Evolutionary conservation across 768 basidiomycete genomes (phyloP), one percentile per base, ranked within the genome.

Genomic region (Pleurotus tuber-regium): DNA sequence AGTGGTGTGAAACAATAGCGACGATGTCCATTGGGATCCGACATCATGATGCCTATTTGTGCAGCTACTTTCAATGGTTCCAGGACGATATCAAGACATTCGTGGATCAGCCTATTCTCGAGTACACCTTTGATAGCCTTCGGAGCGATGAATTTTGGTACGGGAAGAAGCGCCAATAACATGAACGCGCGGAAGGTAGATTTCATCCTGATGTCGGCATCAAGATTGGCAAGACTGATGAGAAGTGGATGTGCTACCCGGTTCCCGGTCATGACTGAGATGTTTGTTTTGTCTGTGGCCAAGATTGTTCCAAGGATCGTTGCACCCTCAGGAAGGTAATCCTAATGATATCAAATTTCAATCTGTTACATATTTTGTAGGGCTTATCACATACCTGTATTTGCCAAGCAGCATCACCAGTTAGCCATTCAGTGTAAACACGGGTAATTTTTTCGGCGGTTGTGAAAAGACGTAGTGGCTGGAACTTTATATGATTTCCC

Each of bases 401-500:
- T 3, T 54, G 25, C 63, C 61, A 63, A 1, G 63, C 61, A 25
- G 14, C 33, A 19, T 64, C 40, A 8, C 59, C 55, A 5, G 57
- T 55, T 33, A 62, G 41, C 61, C 59, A 64, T 33, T 66, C 60
- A 7, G 23, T 55, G 29, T 63, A 66, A 6, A 61, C 49, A 2
- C 53, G 35, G 14, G 50, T 47, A 4, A 59, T 9, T 16, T 43
- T 23, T 21, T 30, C 57, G 10, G 56, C 54, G 2, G 33, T 52
- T 9, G 30, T 42, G 38, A 48, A 63, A 7, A 63, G 38, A 3
- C 46, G 24, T 4, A 53, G 52, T 21, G 58, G 60, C n/a, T 16
- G 12, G 14, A 18, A 49, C 14, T 16, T 35, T 16, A 49, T 38
- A 1, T 35, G 28, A 19, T 31, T 18, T 14, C 10, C 18, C 18